phyloP scores from a whole-genome alignment of 768 basidiomycete genomes.

The Trametes punicea region DNA sequence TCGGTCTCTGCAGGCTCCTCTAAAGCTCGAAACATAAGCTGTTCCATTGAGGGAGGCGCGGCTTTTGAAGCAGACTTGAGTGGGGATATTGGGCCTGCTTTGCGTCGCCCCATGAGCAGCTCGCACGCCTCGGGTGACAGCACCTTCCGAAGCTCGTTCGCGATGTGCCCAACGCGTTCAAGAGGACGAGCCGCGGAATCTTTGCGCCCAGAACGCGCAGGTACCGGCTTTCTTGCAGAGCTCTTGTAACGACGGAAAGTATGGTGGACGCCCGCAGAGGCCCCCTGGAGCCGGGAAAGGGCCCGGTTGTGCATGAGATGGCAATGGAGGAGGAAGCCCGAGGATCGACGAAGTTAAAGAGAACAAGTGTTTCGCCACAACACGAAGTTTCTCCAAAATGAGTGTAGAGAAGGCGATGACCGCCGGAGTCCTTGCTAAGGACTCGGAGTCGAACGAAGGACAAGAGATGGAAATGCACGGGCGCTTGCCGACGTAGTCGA shows the following conservation, averaged over 20 bases:
- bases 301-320: not conserved
- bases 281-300: not conserved
- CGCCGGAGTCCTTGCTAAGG: not conserved
- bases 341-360: not conserved
- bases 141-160: not conserved
- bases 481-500: not conserved
- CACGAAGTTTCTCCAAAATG: too few species aligned
- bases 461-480: not conserved
- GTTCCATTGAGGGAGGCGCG: not conserved
- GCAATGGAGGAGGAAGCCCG: not conserved
- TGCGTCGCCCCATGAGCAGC: not conserved
- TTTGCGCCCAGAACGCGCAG: not conserved
- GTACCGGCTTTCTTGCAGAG: not conserved
- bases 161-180: too few species aligned
- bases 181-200: too few species aligned
- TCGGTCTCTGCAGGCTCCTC: not conserved
- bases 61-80: not conserved
- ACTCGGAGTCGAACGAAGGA: not conserved
- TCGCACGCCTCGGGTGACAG: conserved; percentile 10
- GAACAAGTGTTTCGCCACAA: not conserved
- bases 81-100: not conserved
- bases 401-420: too few species aligned
- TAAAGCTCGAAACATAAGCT: not conserved
- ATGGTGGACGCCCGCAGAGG: not conserved
- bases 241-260: not conserved